Evolutionary conservation across 1,284 basidiomycete genomes (phyloP).

Genomic region (Porogramme epimiltina): DNA sequence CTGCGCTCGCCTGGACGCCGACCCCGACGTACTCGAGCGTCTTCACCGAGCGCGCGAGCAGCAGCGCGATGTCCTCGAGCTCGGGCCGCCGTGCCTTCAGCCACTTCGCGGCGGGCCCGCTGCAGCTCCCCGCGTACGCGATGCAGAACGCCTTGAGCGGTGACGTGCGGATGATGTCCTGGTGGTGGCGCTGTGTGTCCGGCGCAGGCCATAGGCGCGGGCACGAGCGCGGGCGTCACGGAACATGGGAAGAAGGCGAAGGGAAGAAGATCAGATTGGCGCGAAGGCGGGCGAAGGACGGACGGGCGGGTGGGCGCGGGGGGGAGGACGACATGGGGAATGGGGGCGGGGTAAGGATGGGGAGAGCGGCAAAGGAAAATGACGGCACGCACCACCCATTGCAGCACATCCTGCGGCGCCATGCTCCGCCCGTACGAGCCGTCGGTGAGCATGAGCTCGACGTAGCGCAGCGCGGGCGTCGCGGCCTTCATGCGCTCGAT

Average conservation of each 20-base stretch:
- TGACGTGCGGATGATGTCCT: conserved; percentile 19
- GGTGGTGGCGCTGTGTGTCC: conserved; percentile 19
- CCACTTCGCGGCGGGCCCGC: neutral
- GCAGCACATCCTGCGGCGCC: conserved; percentile 11
- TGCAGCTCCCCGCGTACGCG: conserved; percentile 6
- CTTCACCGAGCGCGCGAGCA: conserved; percentile 13
- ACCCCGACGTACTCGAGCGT: conserved; percentile 21
- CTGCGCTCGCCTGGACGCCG: conserved; percentile 8
- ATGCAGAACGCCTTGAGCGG: conserved; percentile 20
- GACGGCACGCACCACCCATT: conserved; percentile 21
- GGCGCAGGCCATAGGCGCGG: no score
- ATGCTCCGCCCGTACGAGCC: conserved; percentile 8
- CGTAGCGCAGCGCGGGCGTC: conserved; percentile 21
- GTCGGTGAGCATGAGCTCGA: conserved; percentile 22
- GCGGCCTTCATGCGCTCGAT: conserved; percentile 20
- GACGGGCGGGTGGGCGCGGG: no score
- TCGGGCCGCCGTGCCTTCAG: no score
- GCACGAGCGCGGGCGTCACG: no score
- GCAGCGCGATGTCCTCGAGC: conserved; percentile 10
- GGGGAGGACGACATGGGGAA: no score
- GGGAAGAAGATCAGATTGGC: no score
- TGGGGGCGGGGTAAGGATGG: no score
- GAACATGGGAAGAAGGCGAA: neutral
- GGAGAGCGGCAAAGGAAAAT: neutral
- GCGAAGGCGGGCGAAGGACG: no score